These are phyloP conservation scores for Pisolithus tinctorius DNA, from an alignment of 768 basidiomycete species.

Conservation along the genomic window DNA sequence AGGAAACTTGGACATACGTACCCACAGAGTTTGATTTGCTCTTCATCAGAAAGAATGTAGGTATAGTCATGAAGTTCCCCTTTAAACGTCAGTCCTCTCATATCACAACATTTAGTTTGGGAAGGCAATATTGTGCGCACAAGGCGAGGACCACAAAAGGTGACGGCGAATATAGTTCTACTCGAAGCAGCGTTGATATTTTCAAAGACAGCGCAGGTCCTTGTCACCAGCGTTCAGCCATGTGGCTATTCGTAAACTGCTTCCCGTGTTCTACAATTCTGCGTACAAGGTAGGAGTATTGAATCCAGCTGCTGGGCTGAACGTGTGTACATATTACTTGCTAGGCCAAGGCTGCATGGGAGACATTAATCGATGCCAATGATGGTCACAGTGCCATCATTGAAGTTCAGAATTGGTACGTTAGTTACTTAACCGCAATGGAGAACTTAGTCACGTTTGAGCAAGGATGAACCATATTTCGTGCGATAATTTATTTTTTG, in stretches of 20 bases:
- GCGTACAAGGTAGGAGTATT: slow-evolving; percentile 18
- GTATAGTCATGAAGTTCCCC: neutral
- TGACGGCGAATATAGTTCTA: slow-evolving; percentile 3
- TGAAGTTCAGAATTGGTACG: slow-evolving; percentile 8
- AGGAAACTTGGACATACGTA: slow-evolving; percentile 37
- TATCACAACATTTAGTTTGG: slow-evolving; percentile 22
- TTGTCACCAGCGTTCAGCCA: slow-evolving; percentile 21
- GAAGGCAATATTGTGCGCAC: slow-evolving; percentile 32
- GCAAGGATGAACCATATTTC: slow-evolving; percentile 8
- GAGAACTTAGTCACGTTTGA: neutral
- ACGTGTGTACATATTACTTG: neutral
- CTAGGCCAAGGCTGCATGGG: slow-evolving; percentile 20
- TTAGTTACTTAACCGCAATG: neutral
- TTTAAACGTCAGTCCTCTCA: neutral
- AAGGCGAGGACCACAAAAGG: slow-evolving; percentile 40
- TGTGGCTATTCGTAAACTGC: slow-evolving; percentile 17
- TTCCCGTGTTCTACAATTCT: slow-evolving; percentile 21
- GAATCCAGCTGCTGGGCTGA: neutral
- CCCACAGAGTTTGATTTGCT: slow-evolving; percentile 15
- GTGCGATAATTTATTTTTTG: neutral
- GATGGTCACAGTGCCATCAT: slow-evolving; percentile 1
- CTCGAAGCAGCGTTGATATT: neutral
- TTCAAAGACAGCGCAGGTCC: slow-evolving; percentile 20
- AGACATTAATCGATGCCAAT: slow-evolving; percentile 8
- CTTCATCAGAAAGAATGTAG: slow-evolving; percentile 19